These are phyloP conservation scores for Besnoitia besnoiti DNA, from an alignment of 169 alveolate species.

Conservation along the genomic window DNA sequence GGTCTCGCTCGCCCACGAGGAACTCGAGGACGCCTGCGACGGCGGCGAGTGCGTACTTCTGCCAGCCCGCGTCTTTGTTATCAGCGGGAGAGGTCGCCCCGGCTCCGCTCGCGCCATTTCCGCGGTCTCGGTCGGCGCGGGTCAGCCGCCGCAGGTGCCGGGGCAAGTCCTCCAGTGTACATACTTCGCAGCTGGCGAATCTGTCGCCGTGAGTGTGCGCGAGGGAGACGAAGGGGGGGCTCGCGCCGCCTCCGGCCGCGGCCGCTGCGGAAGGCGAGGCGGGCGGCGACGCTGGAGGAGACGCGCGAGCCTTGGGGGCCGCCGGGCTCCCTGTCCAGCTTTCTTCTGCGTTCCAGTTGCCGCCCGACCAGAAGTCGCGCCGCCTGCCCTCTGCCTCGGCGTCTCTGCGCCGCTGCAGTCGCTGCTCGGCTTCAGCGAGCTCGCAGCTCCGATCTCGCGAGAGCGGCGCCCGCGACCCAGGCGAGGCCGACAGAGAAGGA, in stretches of 20 bases:
- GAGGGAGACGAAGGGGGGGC: not conserved
- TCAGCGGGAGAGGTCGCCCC: not conserved
- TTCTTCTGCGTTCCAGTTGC: not conserved
- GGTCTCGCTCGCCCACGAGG: not conserved
- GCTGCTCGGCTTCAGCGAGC: too few relatives aligned
- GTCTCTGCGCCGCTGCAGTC: not conserved
- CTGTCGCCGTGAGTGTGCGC: not conserved
- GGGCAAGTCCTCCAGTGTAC: not conserved
- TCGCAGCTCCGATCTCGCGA: too few relatives aligned
- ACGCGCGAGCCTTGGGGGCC: not conserved
- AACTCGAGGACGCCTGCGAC: not conserved
- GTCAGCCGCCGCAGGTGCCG: not conserved
- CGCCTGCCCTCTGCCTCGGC: not conserved
- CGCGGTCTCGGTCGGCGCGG: not conserved
- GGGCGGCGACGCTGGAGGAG: not conserved
- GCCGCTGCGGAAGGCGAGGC: not conserved
- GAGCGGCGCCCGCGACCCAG: not conserved
- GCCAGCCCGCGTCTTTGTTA: not conserved
- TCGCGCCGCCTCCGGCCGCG: too few relatives aligned
- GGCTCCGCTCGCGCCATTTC: not conserved
- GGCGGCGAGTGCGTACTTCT: not conserved
- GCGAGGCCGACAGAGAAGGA: not conserved
- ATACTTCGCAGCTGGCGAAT: not conserved
- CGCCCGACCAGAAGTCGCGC: not conserved
- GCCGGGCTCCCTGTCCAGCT: not conserved